Evolutionary conservation across 495 filamentous ascomycete species (phyloP), one percentile per base, ranked within the genome.

Genomic region (Jackrogersella multiformis): DNA sequence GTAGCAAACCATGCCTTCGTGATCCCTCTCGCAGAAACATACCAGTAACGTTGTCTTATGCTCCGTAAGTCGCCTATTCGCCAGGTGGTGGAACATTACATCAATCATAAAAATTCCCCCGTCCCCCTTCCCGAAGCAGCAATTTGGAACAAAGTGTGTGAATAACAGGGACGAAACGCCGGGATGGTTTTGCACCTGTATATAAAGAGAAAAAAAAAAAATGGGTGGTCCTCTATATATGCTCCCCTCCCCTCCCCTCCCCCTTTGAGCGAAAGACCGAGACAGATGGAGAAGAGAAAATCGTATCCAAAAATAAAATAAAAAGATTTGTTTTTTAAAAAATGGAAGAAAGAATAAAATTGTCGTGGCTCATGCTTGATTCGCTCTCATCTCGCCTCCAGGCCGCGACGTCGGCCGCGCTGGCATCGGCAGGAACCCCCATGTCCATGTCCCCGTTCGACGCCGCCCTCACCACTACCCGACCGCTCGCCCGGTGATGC

Each of bases 401-500:
- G 20, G 49, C 36, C 21, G 46, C 35, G 36, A 48, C 10, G 41
- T 44, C 41, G 26, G 48, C 49, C 30, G 53, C 58, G 23, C 26
- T 41, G 51, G 32, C 56, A 56, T 51, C 16, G 21, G 46, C 28
- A 41, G 58, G 41, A 63, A 64, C 23, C 42, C 36, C 51, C 36
- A 52, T 62, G 57, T n/a, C n/a, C n/a, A n/a, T n/a, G n/a, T n/a
- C 44, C 52, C 57, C 60, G 36, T 46, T 62, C 57, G 49, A 64
- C 56, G 61, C 67, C 66, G 49, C 48, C 60, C 8, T 21, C 46
- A 28, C 46, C 36, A 48, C 51, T 24, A 49, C 48, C 41, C 42
- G 39, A 56, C 51, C 66, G 52, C 55, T 56, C 44, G 32, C 48
- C 61, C 46, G 39, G 56, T 48, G 35, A 69, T 61, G 61, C 56